Evolutionary conservation across 2,329 filamentous ascomycete genomes (phyloP).

Genomic region (Lasiodiplodia hormozganensis): DNA sequence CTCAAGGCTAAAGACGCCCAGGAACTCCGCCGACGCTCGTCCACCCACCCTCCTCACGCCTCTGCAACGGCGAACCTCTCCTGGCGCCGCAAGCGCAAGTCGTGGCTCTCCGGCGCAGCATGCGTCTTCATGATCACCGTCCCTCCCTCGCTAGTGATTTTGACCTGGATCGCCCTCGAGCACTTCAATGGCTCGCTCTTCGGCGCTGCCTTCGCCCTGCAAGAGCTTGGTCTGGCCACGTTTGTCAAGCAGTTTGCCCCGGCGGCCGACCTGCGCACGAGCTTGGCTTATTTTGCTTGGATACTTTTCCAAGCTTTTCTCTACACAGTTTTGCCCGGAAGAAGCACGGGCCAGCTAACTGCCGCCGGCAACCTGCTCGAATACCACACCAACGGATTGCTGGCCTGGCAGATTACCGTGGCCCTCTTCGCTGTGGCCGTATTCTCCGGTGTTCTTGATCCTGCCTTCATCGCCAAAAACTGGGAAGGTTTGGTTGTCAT

Average conservation of each 20-base stretch:
- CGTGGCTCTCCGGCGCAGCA: slow-evolving; percentile 21
- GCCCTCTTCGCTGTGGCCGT: not conserved
- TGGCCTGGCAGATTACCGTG: slow-evolving; percentile 24
- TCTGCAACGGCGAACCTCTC: slow-evolving; percentile 22
- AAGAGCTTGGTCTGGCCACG: slow-evolving; percentile 20
- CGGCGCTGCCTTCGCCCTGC: slow-evolving; percentile 10
- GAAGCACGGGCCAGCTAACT: slow-evolving; percentile 26
- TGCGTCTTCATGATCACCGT: slow-evolving; percentile 29
- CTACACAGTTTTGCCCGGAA: slow-evolving; percentile 27
- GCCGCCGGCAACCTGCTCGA: slow-evolving; percentile 28
- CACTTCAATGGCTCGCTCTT: slow-evolving; percentile 26
- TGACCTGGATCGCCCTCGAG: slow-evolving; percentile 28
- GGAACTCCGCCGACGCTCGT: slow-evolving; percentile 12
- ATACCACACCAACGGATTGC: slow-evolving; percentile 27
- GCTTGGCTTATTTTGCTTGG: slow-evolving; percentile 24
- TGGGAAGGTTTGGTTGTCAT: slow-evolving; percentile 28
- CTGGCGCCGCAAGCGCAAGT: slow-evolving; percentile 26
- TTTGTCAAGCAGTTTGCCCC: slow-evolving; percentile 24
- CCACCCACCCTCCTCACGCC: not conserved
- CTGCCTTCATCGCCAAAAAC: slow-evolving; percentile 22
- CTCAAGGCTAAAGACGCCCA: slow-evolving; percentile 22
- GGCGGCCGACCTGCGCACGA: slow-evolving; percentile 9
- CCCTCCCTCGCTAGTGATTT: slow-evolving; percentile 23
- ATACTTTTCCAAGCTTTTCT: slow-evolving; percentile 28
- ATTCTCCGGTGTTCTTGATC: slow-evolving; percentile 14